Base-by-base conservation (phyloP, 345 rosid genomes). In the Hibiscus trionum region DNA sequence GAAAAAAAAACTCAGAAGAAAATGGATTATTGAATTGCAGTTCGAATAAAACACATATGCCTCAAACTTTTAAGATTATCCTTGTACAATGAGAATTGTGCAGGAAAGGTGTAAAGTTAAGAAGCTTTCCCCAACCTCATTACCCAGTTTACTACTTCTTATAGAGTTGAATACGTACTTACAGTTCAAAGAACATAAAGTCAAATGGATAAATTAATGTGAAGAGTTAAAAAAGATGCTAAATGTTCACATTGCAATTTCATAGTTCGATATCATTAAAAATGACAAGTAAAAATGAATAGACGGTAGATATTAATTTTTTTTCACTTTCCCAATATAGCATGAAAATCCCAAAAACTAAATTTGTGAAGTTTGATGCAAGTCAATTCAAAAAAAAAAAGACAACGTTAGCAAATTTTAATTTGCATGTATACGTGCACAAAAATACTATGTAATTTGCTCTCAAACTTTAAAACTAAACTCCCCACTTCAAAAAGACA, bases 401-500 rank as follows among this genome's bases (percentile, higher is more conserved):
- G 29, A 24, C 4, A 59, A 59, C 26, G n/a, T 59, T 33, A 1
- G 16, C 33, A 59, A 59, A 59, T 1, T 11, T 59, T 26, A 26
- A 59, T 11, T 26, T 59, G 61, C 63, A 59, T 53, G n/a, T 59
- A 27, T 11, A 66, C 31, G 44, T 66, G 35, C 11, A 21, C 5
- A 66, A 66, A 44, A 66, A 12, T 31, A 21, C 24, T 21, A 31
- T 31, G 0, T 31, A 2, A 11, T 47, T 26, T 2, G 5, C 15
- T 59, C 35, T 24, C 33, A 39, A 7, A 61, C 31, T 65, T 55
- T n/a, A 57, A 39, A 35, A 47, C 68, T 65, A 14, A 67, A 77
- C 71, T 72, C 77, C 64, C 31, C 69, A 62, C 5, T 70, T 72
- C 53, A 24, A 61, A 31, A 69, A 7, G 31, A 55, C 7, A 74